Evolutionary conservation across 2,329 filamentous ascomycete genomes (phyloP).

Genomic region (Scopulariopsis brevicaulis): DNA sequence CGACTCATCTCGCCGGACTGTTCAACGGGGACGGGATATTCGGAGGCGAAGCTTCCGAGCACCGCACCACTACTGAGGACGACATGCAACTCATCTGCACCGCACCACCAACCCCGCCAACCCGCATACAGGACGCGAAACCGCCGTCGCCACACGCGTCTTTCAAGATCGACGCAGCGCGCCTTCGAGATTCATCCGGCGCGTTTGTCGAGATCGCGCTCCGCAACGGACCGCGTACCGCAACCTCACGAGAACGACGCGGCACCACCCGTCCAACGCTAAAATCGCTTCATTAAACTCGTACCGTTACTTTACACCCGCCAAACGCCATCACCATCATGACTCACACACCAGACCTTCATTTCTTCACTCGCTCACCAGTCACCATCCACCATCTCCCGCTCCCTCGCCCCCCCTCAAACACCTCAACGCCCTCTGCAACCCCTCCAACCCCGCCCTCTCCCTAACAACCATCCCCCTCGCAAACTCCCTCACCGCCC

Average conservation of each 20-base stretch:
- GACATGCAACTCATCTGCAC: background rate
- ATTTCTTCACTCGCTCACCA: background rate
- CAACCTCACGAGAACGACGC: no score
- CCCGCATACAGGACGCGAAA: background rate
- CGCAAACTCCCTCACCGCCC: conserved; percentile 66
- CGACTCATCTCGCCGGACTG: no score
- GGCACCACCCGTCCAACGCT: no score
- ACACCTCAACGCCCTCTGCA: conserved; percentile 67
- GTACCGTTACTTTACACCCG: background rate
- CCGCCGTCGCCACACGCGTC: background rate
- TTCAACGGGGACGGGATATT: no score
- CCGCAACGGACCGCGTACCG: no score
- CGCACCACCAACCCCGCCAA: background rate
- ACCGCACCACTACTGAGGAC: background rate
- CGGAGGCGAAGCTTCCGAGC: background rate
- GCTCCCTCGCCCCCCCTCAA: conserved; percentile 23
- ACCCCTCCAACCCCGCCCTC: conserved; percentile 64
- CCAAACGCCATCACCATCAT: background rate
- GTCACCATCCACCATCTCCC: background rate
- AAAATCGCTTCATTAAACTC: no score
- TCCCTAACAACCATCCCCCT: conserved; percentile 71
- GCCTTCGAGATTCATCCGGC: no score
- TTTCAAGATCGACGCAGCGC: background rate
- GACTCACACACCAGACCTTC: background rate
- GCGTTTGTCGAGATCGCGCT: no score